Evolutionary conservation across 768 basidiomycete species (phyloP).

Genomic region (Solioccasus polychromus): DNA sequence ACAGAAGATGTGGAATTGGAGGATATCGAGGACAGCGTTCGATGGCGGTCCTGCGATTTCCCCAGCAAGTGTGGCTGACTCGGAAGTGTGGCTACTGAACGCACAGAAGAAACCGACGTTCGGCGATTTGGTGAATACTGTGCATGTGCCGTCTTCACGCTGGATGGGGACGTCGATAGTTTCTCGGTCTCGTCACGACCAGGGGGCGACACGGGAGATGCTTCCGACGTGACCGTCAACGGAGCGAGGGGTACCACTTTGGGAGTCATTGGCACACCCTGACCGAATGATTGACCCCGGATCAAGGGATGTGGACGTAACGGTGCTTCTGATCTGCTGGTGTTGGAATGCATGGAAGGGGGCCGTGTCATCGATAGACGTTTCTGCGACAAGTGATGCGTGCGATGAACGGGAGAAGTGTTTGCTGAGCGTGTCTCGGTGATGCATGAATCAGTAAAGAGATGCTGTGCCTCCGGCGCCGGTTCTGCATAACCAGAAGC

Average conservation of each 20-base stretch:
- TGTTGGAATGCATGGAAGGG: conserved; percentile 60
- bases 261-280: conserved; percentile 29
- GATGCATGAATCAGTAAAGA: conserved; percentile 18
- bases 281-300: conserved; percentile 66
- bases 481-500: conserved; percentile 12
- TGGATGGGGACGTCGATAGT: conserved; percentile 35
- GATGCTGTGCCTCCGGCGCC: conserved; percentile 14
- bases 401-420: conserved; percentile 38
- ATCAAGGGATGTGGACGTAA: conserved; percentile 76
- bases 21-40: conserved; percentile 58
- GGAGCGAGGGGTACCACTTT: conserved; percentile 56
- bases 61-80: conserved; percentile 34
- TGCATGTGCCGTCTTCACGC: conserved; percentile 36
- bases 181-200: conserved; percentile 21
- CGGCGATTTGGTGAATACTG: conserved; percentile 39
- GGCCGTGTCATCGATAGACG: conserved; percentile 52
- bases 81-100: conserved; percentile 59
- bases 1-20: conserved; percentile 44
- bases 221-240: conserved; percentile 55
- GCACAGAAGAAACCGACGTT: conserved; percentile 56
- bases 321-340: conserved; percentile 33
- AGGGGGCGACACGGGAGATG: conserved; percentile 43
- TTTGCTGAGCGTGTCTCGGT: conserved; percentile 37
- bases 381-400: conserved; percentile 35
- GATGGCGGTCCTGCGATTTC: conserved; percentile 42